Evolutionary conservation across 2,329 filamentous ascomycete genomes (phyloP), one percentile per base, ranked within the genome.

Genomic region (Ophiocordyceps sinensis): DNA sequence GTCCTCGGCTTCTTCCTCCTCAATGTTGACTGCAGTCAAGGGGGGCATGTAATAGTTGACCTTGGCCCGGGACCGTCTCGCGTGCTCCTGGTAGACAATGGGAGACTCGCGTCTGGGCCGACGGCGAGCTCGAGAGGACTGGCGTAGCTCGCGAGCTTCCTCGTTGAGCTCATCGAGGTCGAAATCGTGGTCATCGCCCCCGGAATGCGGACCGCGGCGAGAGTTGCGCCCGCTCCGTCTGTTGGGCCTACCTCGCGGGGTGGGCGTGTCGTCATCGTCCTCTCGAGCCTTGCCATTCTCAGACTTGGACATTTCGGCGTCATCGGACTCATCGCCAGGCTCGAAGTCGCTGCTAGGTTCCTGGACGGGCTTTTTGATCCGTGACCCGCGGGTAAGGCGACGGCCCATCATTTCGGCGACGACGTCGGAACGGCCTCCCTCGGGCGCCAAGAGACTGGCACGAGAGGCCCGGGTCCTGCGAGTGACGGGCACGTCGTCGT

Each of bases 1-100:
- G 43, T 78, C 77, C 38, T 79, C 75, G 37, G 75, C 81, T 28
- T 83, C 82, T 39, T 86, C 79, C 41, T 81, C 82, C 49, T 94
- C 86, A 1, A 84, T 73, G 34, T 79, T 71, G 15, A 61, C 62
- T 8, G 63, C 58, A 10, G 61, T 63, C 34, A 88, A 78, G 1
- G 85, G 79, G 36, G 85, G 77, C 54, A 95, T 85, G 43, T 83
- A 83, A 60, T 96, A 96, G 57, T 94, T 85, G 28, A 91, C 82
- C 41, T 76, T 66, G 26, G 67, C 65, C 26, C 75, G 71, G 34
- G 72, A 67, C 37, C 72, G 68, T 41, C 68, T 68, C 17, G 65
- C 60, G 9, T 60, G 65, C 48, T 75, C 62, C 61, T 83, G 68
- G 54, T 82, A 73, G 39, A 76, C 60, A 49, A 83, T 69, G 43